Base-by-base conservation (phyloP, 495 filamentous ascomycete genomes). In the Talaromyces liani region DNA sequence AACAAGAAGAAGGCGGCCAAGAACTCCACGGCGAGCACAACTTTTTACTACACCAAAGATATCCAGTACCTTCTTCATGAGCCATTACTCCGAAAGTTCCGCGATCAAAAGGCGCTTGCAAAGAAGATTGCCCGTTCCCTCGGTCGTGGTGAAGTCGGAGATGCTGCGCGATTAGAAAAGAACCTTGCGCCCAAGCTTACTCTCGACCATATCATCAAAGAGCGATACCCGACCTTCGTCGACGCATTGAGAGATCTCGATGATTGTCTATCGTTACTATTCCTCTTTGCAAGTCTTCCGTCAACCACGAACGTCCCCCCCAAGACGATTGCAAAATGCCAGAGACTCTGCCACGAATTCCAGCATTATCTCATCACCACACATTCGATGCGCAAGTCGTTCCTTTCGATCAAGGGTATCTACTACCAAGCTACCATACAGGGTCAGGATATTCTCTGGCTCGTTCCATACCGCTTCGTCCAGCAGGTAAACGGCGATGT, bases 361-460 rank as follows among this genome's bases (percentile, higher is more conserved):
- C 85, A 97, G 73, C 95, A 98, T 80, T 98, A 96, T 77, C 82
- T 98, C 61, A 98, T 98, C 72, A 82, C 85, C 53, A 91, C 92
- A 22, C 87, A 96, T 75, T 91, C 89, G 57, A 80, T 98, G 62
- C 88, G 91, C 69, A 97, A 96, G 77, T 95, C 91, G 6, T 98
- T 98, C 78, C 81, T 98, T 59, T 96, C 91, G 1, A 98, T 98
- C 75, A 98, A 98, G 81, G 94, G 94, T 70, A 97, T 98, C 69
- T 98, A 98, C 78, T 98, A 98, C 77, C 95, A 98, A 79, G 95
- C 93, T 7, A 98, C 90, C 55, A 93, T 98, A 58, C 92, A 97
- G 71, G 93, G 93, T n/a, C 93, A 98, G 75, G 94, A 98, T 68
- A 88, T 98, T 58, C 80, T 98, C 71, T 98, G 94, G 94, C 80